phyloP scores from a whole-genome alignment of 169 alveolate species.

The Miamiensis avidus region DNA sequence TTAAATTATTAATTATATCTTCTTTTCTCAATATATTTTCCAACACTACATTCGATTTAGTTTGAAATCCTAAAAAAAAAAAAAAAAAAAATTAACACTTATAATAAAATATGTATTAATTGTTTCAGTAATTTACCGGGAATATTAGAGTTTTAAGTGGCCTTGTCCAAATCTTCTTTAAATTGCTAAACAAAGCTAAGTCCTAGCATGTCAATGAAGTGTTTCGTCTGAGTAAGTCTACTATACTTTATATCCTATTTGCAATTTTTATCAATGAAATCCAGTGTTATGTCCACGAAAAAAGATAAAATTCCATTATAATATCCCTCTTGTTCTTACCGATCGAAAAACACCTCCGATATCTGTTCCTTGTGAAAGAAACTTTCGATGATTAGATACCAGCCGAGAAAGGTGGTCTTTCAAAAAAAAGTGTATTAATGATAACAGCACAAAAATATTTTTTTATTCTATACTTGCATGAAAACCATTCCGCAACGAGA shows the following conservation, averaged over 20 bases:
- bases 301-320: background rate
- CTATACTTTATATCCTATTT: background rate
- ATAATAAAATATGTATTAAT: no score
- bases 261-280: background rate
- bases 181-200: no score
- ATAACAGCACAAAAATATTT: no score
- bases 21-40: background rate
- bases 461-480: background rate
- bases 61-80: background rate
- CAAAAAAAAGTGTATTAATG: no score
- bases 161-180: background rate
- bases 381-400: background rate
- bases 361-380: no score
- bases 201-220: background rate
- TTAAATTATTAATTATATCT: background rate
- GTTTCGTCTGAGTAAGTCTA: background rate
- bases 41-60: background rate
- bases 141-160: background rate
- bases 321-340: background rate
- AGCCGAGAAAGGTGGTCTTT: background rate
- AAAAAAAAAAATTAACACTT: no score
- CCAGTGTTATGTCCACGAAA: background rate
- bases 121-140: no score
- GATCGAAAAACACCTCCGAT: background rate
- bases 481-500: conserved; percentile 82